Evolutionary conservation across 306 rosid genomes (phyloP), one percentile per base, ranked within the genome.

Genomic region (Mimosa pudica): DNA sequence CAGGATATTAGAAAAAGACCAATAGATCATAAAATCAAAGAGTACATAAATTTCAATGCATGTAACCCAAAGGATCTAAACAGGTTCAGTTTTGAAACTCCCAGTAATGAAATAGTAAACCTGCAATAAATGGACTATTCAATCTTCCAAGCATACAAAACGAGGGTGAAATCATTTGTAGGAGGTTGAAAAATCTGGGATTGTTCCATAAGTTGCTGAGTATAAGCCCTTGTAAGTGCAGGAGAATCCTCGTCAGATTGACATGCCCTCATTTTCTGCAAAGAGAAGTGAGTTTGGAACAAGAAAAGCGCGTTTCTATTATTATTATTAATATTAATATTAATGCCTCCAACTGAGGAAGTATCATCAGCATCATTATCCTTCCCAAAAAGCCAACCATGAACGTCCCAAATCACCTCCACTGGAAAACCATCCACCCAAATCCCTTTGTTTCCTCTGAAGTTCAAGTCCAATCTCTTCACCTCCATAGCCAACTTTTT

Each of bases 341-440:
- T 46, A 6, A 7, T 46, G 49, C 10, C 49, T 46, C 42, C 42
- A 2, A 3, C 2, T 38, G 42, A 38, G 5, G 49, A 38, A 38
- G 49, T 46, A 46, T 92, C 92, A 81, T 78, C 71, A 24, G 30
- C 30, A 9, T 88, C 78, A 82, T 78, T 74, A 9, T 88, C 80
- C 80, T 84, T 85, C 17, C 99, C 97, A 81, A 93, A 96, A 4
- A 96, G 88, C 99, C 99, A 96, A 80, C 88, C 86, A 85, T 93
- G 97, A 3, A 96, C 97, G 87, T 96, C 99, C 98, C 98, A 93
- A 62, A 91, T 89, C 68, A 96, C 97, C 87, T 93, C 89, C 54
- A 96, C 91, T 0, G 91, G 92, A 67, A 89, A 10, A 8, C 98
- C 97, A 82, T 93, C 97, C 80, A 96, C 96, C 82, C 88, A 66